Evolutionary conservation across 371 early-diverging fungal genomes (phyloP).

Genomic region (Zychaea mexicana): DNA sequence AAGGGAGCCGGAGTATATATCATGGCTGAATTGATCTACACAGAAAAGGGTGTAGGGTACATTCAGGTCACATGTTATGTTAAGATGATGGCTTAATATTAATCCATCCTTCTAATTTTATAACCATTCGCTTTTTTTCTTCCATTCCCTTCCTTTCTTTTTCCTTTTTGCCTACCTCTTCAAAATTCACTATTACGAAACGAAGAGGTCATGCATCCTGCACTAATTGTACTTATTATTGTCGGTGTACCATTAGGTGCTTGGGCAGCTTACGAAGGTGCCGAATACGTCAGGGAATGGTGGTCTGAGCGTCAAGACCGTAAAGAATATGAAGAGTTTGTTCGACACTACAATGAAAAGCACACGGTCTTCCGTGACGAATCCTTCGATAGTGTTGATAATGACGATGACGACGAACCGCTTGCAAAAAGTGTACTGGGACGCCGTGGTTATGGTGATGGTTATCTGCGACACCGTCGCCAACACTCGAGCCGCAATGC

Average conservation of each 20-base stretch:
- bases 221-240: slow-evolving; percentile 19
- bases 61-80: background rate
- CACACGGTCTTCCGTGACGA: background rate
- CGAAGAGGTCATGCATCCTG: slow-evolving; percentile 27
- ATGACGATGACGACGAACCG: slow-evolving; percentile 27
- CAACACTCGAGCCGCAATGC: background rate
- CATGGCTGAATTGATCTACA: too few relatives aligned
- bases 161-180: slow-evolving; percentile 1
- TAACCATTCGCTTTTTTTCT: background rate
- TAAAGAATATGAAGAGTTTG: slow-evolving; percentile 33
- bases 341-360: slow-evolving; percentile 28
- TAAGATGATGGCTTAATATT: background rate
- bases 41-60: background rate
- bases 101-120: background rate
- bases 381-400: slow-evolving; percentile 14
- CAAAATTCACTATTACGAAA: background rate
- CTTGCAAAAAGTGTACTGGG: slow-evolving; percentile 9
- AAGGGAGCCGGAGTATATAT: too few relatives aligned
- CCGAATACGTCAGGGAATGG: slow-evolving; percentile 25
- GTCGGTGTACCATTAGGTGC: slow-evolving; percentile 18
- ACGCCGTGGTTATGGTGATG: background rate
- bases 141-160: slow-evolving; percentile 8
- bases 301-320: slow-evolving; percentile 27
- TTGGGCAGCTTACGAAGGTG: slow-evolving; percentile 33
- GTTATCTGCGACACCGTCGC: slow-evolving; percentile 4